Evolutionary conservation across 176 grass and related monocot species (phyloP), one percentile per base, ranked within the genome.

Genomic region (Cenchrus purpureus): DNA sequence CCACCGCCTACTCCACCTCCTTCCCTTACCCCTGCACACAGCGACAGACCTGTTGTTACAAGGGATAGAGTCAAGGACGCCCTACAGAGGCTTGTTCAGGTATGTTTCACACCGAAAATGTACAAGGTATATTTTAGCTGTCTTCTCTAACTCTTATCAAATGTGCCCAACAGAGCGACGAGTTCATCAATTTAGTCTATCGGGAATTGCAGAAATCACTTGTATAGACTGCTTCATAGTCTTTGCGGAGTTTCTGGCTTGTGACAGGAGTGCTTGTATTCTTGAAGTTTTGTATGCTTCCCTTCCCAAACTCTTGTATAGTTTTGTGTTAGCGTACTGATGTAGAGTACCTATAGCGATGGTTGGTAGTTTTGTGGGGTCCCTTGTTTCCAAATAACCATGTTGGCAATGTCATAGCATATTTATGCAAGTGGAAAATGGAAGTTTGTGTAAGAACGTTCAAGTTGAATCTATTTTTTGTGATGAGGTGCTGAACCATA

Each of bases 1-100:
- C 90, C 92, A 31, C 92, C 90, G 76, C 95, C 90, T 7, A 73
- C 83, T 8, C 95, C 92, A 4, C 78, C 95, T 78, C 43, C 84
- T 71, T 92, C 90, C 29, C 92, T 92, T 76, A 88, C 88, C 43
- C 95, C 88, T 17, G 73, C 74, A 20, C 74, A 89, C 69, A 75
- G 62, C 8, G 80, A 69, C 73, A 81, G 25, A 16, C 73, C 67
- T 83, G 29, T 92, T 84, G 89, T 97, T 81, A 90, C 84, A 0
- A 94, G 92, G 84, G 95, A 97, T 66, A 91, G 81, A 80, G 81
- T 97, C 84, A 91, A 91, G 63, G 90, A 91, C 17, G 88, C 88
- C 61, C n/a, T 97, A 13, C 44, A 77, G 40, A 97, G 85, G 85
- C 95, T 94, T 74, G 88, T 91, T 77, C 92, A 94, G 90, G 95